phyloP scores from a whole-genome alignment of 208 protist species.

The Trypanosoma rangeli region DNA sequence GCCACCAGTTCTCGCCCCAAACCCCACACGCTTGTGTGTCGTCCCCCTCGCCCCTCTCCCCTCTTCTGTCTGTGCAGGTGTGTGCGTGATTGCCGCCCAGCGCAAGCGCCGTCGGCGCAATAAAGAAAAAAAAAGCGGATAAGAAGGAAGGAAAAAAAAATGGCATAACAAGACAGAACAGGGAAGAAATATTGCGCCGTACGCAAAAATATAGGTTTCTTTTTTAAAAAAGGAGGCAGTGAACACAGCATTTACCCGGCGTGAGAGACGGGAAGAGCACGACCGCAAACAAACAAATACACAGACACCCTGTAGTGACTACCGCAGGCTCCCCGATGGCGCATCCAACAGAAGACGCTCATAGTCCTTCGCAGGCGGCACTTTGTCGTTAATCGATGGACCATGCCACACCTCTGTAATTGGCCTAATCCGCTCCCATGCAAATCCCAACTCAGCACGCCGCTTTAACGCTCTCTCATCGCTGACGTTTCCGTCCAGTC shows the following conservation, averaged over 20 bases:
- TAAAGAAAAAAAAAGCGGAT: not conserved
- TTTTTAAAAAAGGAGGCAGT: not conserved
- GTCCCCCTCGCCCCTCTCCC: not conserved
- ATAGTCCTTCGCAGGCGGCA: constrained; percentile 71
- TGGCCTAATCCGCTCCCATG: constrained; percentile 42
- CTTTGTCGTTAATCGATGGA: constrained; percentile 48
- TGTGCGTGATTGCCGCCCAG: too few species aligned
- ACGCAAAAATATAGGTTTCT: too few species aligned
- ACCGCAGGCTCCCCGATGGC: not conserved
- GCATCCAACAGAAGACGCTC: constrained; percentile 52
- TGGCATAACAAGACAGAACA: not conserved
- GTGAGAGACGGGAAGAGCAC: not conserved
- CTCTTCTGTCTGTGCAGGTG: not conserved
- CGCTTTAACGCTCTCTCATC: constrained; percentile 21
- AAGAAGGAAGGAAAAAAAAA: constrained; percentile 7
- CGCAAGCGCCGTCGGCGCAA: too few species aligned
- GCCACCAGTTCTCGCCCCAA: too few species aligned
- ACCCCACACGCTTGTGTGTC: too few species aligned
- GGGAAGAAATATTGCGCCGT: not conserved
- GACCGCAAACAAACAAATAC: not conserved
- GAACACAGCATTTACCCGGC: not conserved
- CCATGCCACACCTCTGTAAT: constrained; percentile 63
- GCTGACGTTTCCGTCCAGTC: constrained; percentile 23
- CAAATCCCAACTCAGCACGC: constrained; percentile 19
- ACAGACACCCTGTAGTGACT: not conserved